phyloP scores from a whole-genome alignment of 2,329 filamentous ascomycete species.

The Fusarium sp. region DNA sequence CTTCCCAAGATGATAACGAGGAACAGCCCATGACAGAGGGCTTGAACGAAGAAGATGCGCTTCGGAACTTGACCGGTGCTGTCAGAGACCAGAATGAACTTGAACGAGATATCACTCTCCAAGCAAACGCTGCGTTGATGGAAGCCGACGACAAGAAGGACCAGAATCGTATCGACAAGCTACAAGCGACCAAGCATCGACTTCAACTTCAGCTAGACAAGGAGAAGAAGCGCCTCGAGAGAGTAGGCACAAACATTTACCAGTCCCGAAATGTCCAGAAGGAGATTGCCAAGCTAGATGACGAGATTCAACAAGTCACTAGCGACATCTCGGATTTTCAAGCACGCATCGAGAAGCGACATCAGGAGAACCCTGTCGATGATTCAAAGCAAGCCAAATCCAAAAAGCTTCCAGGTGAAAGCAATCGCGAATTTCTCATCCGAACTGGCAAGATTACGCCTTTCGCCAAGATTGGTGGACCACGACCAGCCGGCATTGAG shows the following conservation, averaged over 20 bases:
- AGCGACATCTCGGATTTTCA: constrained; percentile 85
- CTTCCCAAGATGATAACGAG: constrained; percentile 21
- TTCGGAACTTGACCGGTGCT: constrained; percentile 73
- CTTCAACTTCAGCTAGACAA: constrained; percentile 74
- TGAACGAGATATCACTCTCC: constrained; percentile 82
- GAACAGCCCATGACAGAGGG: constrained; percentile 36
- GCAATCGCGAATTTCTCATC: constrained; percentile 88
- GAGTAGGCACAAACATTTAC: constrained; percentile 58
- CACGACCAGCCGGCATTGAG: constrained; percentile 70
- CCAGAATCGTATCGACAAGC: constrained; percentile 70
- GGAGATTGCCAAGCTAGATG: constrained; percentile 75
- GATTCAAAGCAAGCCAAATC: constrained; percentile 61
- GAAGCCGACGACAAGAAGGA: constrained; percentile 74
- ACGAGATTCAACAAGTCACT: constrained; percentile 73
- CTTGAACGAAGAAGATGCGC: constrained; percentile 69
- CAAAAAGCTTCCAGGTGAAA: constrained; percentile 80
- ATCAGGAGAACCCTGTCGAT: constrained; percentile 63
- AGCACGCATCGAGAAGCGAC: constrained; percentile 81
- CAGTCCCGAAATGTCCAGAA: constrained; percentile 70
- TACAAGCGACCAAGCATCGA: constrained; percentile 66
- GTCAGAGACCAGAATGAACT: constrained; percentile 90
- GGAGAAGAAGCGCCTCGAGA: constrained; percentile 60
- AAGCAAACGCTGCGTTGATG: constrained; percentile 70
- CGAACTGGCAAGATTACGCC: constrained; percentile 98
- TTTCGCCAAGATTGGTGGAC: constrained; percentile 82